These are phyloP conservation scores for Geopyxis carbonaria DNA, from an alignment of 495 filamentous ascomycete species.

Conservation along the genomic window DNA sequence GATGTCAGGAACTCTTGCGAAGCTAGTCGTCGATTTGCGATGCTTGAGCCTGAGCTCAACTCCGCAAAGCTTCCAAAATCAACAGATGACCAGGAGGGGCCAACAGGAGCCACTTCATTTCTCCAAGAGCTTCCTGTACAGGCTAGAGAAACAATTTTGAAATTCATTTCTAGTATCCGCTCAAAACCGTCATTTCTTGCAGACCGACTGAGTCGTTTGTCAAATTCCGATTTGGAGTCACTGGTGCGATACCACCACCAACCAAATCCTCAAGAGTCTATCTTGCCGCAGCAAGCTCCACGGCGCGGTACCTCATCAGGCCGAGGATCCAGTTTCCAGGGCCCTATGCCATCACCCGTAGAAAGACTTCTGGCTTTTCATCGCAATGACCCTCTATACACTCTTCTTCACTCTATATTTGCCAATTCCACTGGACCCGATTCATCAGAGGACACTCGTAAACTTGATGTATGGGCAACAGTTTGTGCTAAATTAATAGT, in stretches of 20 bases:
- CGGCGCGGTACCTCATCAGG: constrained; percentile 32
- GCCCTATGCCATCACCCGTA: constrained; percentile 41
- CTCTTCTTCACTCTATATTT: constrained; percentile 74
- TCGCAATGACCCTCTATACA: constrained; percentile 69
- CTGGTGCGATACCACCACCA: constrained; percentile 58
- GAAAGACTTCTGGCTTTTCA: constrained; percentile 67
- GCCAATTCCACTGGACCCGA: constrained; percentile 68
- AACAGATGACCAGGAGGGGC: constrained; percentile 25
- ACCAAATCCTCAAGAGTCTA: constrained; percentile 62
- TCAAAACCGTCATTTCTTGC: constrained; percentile 76
- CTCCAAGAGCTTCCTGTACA: constrained; percentile 63
- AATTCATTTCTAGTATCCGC: constrained; percentile 65
- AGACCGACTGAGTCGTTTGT: constrained; percentile 54
- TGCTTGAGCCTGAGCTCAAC: constrained; percentile 53
- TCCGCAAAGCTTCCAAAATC: constrained; percentile 24
- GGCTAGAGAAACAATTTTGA: constrained; percentile 54
- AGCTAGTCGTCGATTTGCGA: constrained; percentile 46
- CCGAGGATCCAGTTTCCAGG: constrained; percentile 14
- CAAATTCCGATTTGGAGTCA: constrained; percentile 52
- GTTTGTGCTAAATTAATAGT: constrained; percentile 65
- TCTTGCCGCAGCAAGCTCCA: constrained; percentile 53
- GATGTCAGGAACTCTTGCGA: constrained; percentile 78
- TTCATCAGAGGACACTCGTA: constrained; percentile 52
- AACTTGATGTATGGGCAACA: constrained; percentile 73
- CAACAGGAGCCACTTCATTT: constrained; percentile 42